phyloP scores from a whole-genome alignment of 2,329 filamentous ascomycete genomes.

The Talaromyces sp. region DNA sequence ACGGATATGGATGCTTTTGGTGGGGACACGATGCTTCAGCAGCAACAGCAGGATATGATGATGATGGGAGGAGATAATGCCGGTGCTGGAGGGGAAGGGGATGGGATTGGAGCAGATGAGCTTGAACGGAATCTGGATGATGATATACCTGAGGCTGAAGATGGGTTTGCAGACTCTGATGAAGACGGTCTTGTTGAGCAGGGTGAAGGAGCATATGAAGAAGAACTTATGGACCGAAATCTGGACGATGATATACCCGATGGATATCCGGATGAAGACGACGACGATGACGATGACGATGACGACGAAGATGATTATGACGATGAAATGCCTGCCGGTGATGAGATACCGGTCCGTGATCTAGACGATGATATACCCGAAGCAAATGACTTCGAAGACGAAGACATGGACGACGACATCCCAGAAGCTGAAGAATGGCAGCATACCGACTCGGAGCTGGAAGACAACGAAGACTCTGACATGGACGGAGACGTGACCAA shows the following conservation, averaged over 20 bases:
- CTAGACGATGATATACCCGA: slow-evolving; percentile 69
- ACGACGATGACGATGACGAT: slow-evolving; percentile 41
- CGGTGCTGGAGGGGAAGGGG: slow-evolving; percentile 40
- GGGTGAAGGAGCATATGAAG: slow-evolving; percentile 47
- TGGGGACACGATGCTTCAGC: slow-evolving; percentile 39
- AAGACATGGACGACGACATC: slow-evolving; percentile 40
- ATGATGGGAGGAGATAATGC: slow-evolving; percentile 48
- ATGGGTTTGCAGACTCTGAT: slow-evolving; percentile 44
- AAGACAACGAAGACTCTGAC: slow-evolving; percentile 48
- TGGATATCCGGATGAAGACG: slow-evolving; percentile 46
- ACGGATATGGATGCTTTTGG: slow-evolving; percentile 66
- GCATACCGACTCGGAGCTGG: slow-evolving; percentile 71
- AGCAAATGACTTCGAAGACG: slow-evolving; percentile 43
- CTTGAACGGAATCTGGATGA: slow-evolving; percentile 45
- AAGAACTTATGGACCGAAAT: slow-evolving; percentile 55
- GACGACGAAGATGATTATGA: slow-evolving; percentile 44
- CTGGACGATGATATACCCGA: slow-evolving; percentile 72
- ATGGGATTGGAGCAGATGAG: slow-evolving; percentile 37
- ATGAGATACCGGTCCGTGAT: slow-evolving; percentile 61
- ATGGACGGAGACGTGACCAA: slow-evolving; percentile 40
- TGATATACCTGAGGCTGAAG: slow-evolving; percentile 45
- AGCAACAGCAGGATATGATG: slow-evolving; percentile 5
- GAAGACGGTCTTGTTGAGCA: slow-evolving; percentile 39
- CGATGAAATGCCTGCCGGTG: slow-evolving; percentile 53
- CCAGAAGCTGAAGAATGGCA: slow-evolving; percentile 61